phyloP scores from a whole-genome alignment of 306 rosid genomes.

The Glycine latifolia region DNA sequence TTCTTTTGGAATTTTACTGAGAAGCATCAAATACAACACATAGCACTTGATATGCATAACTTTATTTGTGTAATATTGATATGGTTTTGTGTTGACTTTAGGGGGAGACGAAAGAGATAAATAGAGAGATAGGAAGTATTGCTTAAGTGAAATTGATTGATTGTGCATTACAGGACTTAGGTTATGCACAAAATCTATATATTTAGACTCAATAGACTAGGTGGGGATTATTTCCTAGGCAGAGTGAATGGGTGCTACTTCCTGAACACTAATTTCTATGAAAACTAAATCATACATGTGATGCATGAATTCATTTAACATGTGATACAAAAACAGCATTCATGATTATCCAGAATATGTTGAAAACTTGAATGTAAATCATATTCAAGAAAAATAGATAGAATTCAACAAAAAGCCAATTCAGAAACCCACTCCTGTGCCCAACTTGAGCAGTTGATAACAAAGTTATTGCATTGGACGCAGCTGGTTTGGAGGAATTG shows the following conservation, averaged over 20 bases:
- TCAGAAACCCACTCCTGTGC: constrained; percentile 63
- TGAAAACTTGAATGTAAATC: not conserved
- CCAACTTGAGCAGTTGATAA: constrained; percentile 82
- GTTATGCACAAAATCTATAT: not conserved
- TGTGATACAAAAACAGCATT: not conserved
- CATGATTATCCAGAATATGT: constrained; percentile 5
- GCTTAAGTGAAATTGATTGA: not conserved
- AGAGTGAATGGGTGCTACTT: not conserved
- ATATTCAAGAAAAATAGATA: constrained; percentile 25
- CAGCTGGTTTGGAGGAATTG: constrained; percentile 83
- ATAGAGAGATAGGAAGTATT: not conserved
- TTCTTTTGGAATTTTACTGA: constrained; percentile 10
- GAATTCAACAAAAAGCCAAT: constrained; percentile 34
- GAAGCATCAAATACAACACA: constrained; percentile 16
- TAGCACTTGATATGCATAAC: constrained; percentile 1
- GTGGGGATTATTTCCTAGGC: not conserved
- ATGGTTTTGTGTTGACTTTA: not conserved
- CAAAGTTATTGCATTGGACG: constrained; percentile 75
- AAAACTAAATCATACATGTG: not conserved
- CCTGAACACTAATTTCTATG: not conserved
- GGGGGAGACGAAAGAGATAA: not conserved
- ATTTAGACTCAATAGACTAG: not conserved
- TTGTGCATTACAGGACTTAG: not conserved
- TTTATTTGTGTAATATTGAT: not conserved
- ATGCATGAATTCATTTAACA: not conserved